Evolutionary conservation across 371 early-diverging fungal species (phyloP), one percentile per base, ranked within the genome.

Genomic region (Apophysomyces variabilis): DNA sequence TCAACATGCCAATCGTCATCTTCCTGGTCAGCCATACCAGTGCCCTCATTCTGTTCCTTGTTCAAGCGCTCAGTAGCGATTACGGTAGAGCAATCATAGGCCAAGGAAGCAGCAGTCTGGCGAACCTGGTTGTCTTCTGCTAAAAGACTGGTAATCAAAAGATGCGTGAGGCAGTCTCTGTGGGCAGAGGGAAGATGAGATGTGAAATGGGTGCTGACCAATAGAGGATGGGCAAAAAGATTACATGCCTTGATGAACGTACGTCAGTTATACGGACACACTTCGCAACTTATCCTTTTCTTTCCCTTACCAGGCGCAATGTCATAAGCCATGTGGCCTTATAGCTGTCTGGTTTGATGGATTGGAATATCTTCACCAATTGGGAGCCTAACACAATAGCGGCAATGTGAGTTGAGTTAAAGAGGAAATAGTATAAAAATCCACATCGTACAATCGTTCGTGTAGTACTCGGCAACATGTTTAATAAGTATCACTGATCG

Each of bases 1-100:
- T 90, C 90, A 12, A 83, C 75, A 35, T 79, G 73, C 92, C 92
- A 92, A 57, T 90, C 91, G 66, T 89, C 90, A 62, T 87, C 87
- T 18, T 82, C 78, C 62, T 79, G 77, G 13, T 75, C 76, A n/a
- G 79, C 68, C 58, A 71, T 72, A n/a, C 78, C 78, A 4, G 58
- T 39, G 5, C 83, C 80, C 16, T 75, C 74, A 18, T 36, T 43
- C 14, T 63, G 68, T 44, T 83, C 71, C 32, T 80, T 79, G 4
- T 75, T 68, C 1, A 75, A 47, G n/a, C 80, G 76, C 46, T 83
- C 83, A 18, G 64, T 66, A 3, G 85, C 80, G 13, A 87, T 66
- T 41, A 76, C 74, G 43, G 80, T 80, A 0, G 86, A 76, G 69
- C 87, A 83, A 57, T 93, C 88, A 66, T 87, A 92, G 0, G 88